These are phyloP conservation scores for Sclerotinia subarctica DNA, from an alignment of 2,329 filamentous ascomycete species.

Conservation along the genomic window DNA sequence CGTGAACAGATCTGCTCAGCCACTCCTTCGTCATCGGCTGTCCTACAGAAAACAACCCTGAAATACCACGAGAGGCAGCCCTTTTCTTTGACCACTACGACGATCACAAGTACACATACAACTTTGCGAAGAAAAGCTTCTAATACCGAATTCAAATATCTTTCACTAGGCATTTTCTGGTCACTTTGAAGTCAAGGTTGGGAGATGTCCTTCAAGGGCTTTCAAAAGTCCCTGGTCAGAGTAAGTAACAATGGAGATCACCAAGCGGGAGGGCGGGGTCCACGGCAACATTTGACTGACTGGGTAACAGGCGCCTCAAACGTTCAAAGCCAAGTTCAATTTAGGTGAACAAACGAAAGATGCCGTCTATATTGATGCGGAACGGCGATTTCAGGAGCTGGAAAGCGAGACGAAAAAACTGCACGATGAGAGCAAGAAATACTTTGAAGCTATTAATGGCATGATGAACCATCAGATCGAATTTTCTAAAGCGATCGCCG, in stretches of 20 bases:
- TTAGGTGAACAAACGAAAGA: conserved; percentile 95
- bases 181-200: conserved; percentile 15
- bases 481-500: conserved; percentile 92
- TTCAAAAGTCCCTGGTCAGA: conserved; percentile 83
- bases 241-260: conserved; percentile 50
- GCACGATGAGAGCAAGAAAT: conserved; percentile 95
- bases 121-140: neutral
- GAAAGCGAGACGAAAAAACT: conserved; percentile 95
- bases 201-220: conserved; percentile 92
- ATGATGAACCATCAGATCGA: conserved; percentile 98
- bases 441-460: conserved; percentile 95
- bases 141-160: neutral
- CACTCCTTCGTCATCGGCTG: conserved; percentile 35
- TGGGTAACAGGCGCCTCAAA: conserved; percentile 70
- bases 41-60: conserved; percentile 15
- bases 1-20: conserved; percentile 27
- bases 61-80: conserved; percentile 15
- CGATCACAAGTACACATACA: conserved; percentile 1
- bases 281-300: conserved; percentile 26
- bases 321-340: conserved; percentile 88
- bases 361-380: conserved; percentile 88
- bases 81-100: neutral
- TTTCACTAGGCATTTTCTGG: neutral
- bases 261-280: conserved; percentile 29
- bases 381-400: conserved; percentile 88